A percentile compares a stretch with the other conserved stretches of the same genome.
These are phyloP conservation scores for Cryphonectria radicalis DNA, from an alignment of 2,329 filamentous ascomycete species.

Conservation along the genomic window DNA sequence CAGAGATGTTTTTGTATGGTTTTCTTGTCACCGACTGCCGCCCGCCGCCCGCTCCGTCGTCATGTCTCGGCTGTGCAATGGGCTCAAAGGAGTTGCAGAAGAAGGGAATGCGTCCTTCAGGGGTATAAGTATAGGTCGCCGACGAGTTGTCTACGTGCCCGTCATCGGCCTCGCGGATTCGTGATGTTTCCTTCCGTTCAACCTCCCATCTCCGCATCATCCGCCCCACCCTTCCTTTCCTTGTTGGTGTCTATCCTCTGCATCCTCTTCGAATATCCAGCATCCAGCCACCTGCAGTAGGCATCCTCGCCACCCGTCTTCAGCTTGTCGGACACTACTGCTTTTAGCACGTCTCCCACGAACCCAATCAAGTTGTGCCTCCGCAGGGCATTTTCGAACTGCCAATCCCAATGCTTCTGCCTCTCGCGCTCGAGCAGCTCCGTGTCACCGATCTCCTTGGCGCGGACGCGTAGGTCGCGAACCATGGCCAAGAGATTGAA, in stretches of 20 bases:
- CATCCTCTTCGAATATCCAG: constrained; percentile 46
- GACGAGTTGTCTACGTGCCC: constrained; percentile 14
- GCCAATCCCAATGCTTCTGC: constrained; percentile 83
- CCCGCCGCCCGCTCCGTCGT: background rate
- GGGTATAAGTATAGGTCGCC: constrained; percentile 15
- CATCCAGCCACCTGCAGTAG: constrained; percentile 75
- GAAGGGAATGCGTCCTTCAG: constrained; percentile 3
- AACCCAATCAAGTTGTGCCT: constrained; percentile 97
- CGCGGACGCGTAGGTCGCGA: constrained; percentile 76
- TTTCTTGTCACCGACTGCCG: background rate
- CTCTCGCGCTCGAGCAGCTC: constrained; percentile 81
- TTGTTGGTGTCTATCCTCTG: constrained; percentile 40
- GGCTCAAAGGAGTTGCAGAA: background rate
- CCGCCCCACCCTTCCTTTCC: constrained; percentile 35
- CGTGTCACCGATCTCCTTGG: constrained; percentile 79
- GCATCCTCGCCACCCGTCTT: constrained; percentile 63
- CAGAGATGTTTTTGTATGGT: background rate
- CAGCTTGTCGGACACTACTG: constrained; percentile 77
- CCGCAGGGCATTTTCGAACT: constrained; percentile 91
- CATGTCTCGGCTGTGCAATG: background rate
- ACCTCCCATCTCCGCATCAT: constrained; percentile 40
- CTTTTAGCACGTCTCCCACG: constrained; percentile 86
- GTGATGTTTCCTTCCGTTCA: constrained; percentile 20
- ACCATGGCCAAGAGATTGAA: constrained; percentile 97
- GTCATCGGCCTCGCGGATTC: background rate